phyloP scores from a whole-genome alignment of 768 basidiomycete species.

The Boletus vinaceobasis region DNA sequence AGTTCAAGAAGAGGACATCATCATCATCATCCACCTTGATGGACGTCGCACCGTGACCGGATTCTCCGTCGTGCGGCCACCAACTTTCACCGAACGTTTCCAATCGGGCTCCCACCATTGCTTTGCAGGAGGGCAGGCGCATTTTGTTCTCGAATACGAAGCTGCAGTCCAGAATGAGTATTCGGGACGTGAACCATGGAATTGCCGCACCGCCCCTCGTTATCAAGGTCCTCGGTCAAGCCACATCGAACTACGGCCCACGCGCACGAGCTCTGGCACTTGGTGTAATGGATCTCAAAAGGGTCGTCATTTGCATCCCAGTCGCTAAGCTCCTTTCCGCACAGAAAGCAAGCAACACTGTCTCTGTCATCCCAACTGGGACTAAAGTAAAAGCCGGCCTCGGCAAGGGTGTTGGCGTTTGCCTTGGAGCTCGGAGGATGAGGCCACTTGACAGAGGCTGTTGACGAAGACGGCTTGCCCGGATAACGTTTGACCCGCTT shows the following conservation, averaged over 20 bases:
- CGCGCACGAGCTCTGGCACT: conserved; percentile 62
- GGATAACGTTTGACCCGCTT: conserved; percentile 55
- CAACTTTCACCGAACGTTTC: conserved; percentile 66
- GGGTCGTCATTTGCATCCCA: conserved; percentile 90
- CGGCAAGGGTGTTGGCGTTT: conserved; percentile 71
- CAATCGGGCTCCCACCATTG: conserved; percentile 70
- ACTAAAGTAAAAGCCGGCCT: conserved; percentile 86
- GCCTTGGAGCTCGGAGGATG: conserved; percentile 63
- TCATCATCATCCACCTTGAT: conserved; percentile 47
- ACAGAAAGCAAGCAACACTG: conserved; percentile 81
- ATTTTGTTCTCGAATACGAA: conserved; percentile 55
- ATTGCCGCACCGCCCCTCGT: conserved; percentile 49
- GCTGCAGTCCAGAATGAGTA: conserved; percentile 34
- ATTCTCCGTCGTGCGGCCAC: conserved; percentile 73
- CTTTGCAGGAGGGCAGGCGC: conserved; percentile 62
- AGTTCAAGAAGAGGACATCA: not conserved
- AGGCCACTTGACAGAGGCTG: conserved; percentile 68
- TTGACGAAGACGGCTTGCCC: conserved; percentile 43
- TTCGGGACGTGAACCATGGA: not conserved
- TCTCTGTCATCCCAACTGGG: conserved; percentile 68
- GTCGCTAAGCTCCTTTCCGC: conserved; percentile 74
- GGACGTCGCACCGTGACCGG: conserved; percentile 66
- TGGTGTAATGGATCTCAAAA: conserved; percentile 73
- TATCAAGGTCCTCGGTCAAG: conserved; percentile 53
- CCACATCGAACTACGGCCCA: conserved; percentile 85